Base-by-base conservation (phyloP, 176 grass and related monocot species). In the Typha latifolia region DNA sequence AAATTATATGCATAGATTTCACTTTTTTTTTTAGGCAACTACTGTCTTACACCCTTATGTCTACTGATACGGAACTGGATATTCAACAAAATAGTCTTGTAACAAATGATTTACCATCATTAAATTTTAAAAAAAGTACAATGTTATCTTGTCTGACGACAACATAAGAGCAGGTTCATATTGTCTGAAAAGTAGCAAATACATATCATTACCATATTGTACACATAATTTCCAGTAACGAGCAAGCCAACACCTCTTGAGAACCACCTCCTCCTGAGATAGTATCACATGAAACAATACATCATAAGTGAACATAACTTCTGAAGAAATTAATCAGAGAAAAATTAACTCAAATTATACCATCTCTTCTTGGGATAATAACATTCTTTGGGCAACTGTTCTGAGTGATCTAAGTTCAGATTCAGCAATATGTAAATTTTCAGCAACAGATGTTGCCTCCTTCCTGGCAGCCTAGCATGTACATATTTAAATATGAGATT, bases 201-300 rank as follows among this genome's bases (percentile, higher is more conserved):
- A 18, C 11, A 59, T 59, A 59, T 59, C 2, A 9, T 21, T 92
- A 97, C 93, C 93, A 86, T 86, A 70, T 75, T 81, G 51, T 68
- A 79, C 77, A 79, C 80, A 97, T 74, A 97, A 62, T 74, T 88
- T 89, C 93, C 93, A 97, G 59, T 92, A 92, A 69, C 88, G 93
- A 51, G 93, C 88, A 26, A 97, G 78, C 93, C 93, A 97, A 72
- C 93, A 97, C 65, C 93, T 89, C 81, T 97, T 97, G 66, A 97
- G 80, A 34, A 97, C 77, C 32, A 97, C 15, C 67, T 97, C 93
- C 69, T 97, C 93, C 93, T 97, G 69, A 71, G 43, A 75, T 79
- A 79, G 62, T 76, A 79, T 88, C 61, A 65, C 63, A 69, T 64
- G 48, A 82, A 66, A 32, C 15, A 81, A 32, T 61, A 18, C 31